Evolutionary conservation across 1,284 basidiomycete genomes (phyloP), one percentile per base, ranked within the genome.

Genomic region (Bjerkandera adusta): DNA sequence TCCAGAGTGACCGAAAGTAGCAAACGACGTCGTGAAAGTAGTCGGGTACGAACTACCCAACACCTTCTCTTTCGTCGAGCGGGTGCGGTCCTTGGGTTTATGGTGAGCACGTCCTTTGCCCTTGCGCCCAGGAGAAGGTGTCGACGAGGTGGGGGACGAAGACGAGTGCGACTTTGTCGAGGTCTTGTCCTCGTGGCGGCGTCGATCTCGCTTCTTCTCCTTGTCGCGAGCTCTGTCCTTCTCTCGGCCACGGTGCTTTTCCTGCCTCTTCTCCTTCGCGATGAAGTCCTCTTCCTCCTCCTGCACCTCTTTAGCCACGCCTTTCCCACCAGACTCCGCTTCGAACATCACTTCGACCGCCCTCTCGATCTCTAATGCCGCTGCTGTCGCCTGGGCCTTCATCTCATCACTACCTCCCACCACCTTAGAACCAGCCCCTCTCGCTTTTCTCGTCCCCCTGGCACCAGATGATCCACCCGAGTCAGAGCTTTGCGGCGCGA

Each of bases 161-260:
- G 30, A 24, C 15, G 34, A 48, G 5, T 10, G 21, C 20, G 22
- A 26, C 34, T 36, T 37, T 7, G 26, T 15, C 21, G 20, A 33
- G n/a, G 41, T 4, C 40, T 47, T 50, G n/a, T 24, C 27, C 22
- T 38, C 41, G 16, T 34, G 27, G 18, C 27, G 32, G 32, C 38
- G 45, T 13, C 29, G 42, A 26, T 47, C 45, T 4, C 43, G 47
- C 13, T 43, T 29, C 27, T 36, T 36, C 33, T 45, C 48, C 10
- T 38, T 21, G 22, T 49, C 48, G 11, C 44, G 20, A 25, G 40
- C 48, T 13, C 43, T 47, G 13, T 57, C 54, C 42, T 51, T 51
- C 38, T 55, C 53, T 29, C 45, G 38, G 29, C 47, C 49, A 16
- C 41, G 43, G 22, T 48, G 47, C 34, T 33, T 30, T 18, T 39